These are phyloP conservation scores for Globisporangium ultimum DNA, from an alignment of 352 stramenopile species.

Conservation along the genomic window DNA sequence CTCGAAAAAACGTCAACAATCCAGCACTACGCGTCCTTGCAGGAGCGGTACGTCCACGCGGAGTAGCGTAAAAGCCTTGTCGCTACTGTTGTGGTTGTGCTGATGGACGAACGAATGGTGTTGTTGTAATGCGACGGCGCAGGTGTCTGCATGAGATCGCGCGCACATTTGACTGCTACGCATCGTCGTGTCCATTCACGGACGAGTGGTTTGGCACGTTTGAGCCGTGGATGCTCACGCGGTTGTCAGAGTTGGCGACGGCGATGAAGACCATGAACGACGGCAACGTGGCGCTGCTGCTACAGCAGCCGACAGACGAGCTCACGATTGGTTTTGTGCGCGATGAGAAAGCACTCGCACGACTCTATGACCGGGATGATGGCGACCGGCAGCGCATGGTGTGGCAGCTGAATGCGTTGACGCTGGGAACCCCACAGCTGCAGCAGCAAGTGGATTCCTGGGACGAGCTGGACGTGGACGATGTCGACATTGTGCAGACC, in stretches of 20 bases:
- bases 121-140: background rate
- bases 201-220: constrained; percentile 59
- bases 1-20: constrained; percentile 41
- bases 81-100: background rate
- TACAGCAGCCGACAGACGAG: constrained; percentile 52
- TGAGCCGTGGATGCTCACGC: constrained; percentile 77
- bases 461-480: constrained; percentile 71
- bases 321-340: constrained; percentile 73
- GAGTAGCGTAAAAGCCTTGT: background rate
- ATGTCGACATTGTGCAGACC: constrained; percentile 59
- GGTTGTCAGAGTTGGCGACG: constrained; percentile 53
- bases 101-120: background rate
- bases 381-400: constrained; percentile 35
- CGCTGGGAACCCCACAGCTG: constrained; percentile 14
- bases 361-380: constrained; percentile 33
- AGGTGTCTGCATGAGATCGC: constrained; percentile 77
- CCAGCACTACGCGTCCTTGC: constrained; percentile 39
- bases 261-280: constrained; percentile 74
- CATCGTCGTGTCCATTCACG: constrained; percentile 51
- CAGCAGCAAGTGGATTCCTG: constrained; percentile 56
- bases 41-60: constrained; percentile 40
- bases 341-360: constrained; percentile 42
- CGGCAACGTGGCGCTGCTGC: constrained; percentile 53
- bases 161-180: constrained; percentile 72
- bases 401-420: constrained; percentile 32